Base-by-base conservation (phyloP, 1,284 basidiomycete genomes). In the Pseudozyma flocculosa region DNA sequence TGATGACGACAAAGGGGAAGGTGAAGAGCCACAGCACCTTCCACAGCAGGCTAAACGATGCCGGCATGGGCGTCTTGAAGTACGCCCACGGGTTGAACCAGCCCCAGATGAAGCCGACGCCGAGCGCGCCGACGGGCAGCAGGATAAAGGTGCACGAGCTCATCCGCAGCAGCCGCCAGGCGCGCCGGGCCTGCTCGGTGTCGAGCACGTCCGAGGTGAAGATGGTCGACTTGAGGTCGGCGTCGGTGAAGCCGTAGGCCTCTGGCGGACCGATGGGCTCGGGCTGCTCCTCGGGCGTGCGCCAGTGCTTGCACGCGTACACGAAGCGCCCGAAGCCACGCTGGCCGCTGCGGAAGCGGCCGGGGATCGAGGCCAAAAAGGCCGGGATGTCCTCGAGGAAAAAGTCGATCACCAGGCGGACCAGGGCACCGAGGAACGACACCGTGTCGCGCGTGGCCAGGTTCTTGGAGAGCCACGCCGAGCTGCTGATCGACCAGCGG, bases 21-120 rank as follows among this genome's bases (percentile, higher is more conserved):
- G 76, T 77, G 26, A 80, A 61, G 13, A 77, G 70, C 79, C 79
- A 80, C 26, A 80, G 57, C 61, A 80, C 68, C 17, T 79, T 71
- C 79, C 79, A 80, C 9, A 80, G 49, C 14, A 78, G 70, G 17
- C 74, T 77, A 57, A 80, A 79, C 38, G 58, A 41, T 7, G 78
- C 78, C 51, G 77, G 64, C 9, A 68, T 76, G 49, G 78, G 71
- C 61, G 72, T 62, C 3, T 76, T 77, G 68, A 76, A 79, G 36
- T 47, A 32, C 53, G 73, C 66, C 69, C 59, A 62, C 2, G 79
- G 79, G 63, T 79, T 78, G 57, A 58, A 74, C 57, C 73, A 62
- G 55, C 75, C 70, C 79, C 79, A 80, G 30, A 78, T 45, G 52
- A 66, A 73, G 23, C 75, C 78, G 24, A 80, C 47, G 19, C 70